phyloP scores from a whole-genome alignment of 108 stramenopile species.

The Seminavis robusta region DNA sequence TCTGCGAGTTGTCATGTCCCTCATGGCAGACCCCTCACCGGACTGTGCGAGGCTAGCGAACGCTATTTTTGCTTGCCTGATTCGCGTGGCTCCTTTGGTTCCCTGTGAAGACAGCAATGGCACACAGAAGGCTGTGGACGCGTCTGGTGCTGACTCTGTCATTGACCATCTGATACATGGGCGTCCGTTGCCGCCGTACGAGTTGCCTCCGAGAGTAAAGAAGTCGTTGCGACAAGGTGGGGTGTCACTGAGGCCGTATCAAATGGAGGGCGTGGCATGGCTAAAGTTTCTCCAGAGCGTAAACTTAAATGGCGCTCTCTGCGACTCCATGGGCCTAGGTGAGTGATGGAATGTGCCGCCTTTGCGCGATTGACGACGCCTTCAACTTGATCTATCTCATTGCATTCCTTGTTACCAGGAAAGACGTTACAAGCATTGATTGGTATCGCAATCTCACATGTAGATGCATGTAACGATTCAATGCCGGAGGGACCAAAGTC shows the following conservation, averaged over 20 bases:
- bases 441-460: conserved; percentile 61
- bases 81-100: conserved; percentile 75
- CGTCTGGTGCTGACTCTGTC: conserved; percentile 36
- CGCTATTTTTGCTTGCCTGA: conserved; percentile 66
- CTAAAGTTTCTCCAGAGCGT: conserved; percentile 74
- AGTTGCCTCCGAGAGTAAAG: conserved; percentile 37
- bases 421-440: conserved; percentile 81
- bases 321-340: conserved; percentile 91
- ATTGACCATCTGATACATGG: conserved; percentile 87
- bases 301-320: conserved; percentile 74
- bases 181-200: conserved; percentile 62
- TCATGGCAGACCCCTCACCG: conserved; percentile 65
- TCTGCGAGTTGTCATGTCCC: conserved; percentile 68
- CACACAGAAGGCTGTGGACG: not conserved
- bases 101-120: conserved; percentile 15
- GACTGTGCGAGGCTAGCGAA: conserved; percentile 64
- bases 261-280: conserved; percentile 87
- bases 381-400: too few relatives aligned
- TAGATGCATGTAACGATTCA: not conserved
- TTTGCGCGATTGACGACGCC: too few relatives aligned
- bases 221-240: conserved; percentile 31
- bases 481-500: conserved; percentile 17
- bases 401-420: too few relatives aligned
- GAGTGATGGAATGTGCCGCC: too few relatives aligned
- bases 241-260: conserved; percentile 66